A percentile compares a stretch with the other conserved stretches of the same genome.
phyloP scores from a whole-genome alignment of 352 stramenopile genomes.

The Globisporangium sylvaticum region DNA sequence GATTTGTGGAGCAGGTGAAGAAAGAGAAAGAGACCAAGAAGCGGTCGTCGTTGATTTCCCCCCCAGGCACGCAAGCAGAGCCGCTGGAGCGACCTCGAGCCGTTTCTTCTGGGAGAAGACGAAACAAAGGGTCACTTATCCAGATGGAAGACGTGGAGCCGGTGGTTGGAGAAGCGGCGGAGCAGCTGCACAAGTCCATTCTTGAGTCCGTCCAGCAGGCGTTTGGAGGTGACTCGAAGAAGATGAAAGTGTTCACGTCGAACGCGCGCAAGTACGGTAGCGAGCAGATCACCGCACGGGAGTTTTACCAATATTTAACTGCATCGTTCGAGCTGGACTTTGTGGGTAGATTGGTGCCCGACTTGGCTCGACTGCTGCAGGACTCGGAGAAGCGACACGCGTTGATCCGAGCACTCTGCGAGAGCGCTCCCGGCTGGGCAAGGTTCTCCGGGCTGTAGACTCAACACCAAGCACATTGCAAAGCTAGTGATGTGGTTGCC shows the following conservation, averaged over 20 bases:
- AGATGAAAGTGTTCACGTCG: constrained; percentile 84
- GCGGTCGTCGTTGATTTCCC: constrained; percentile 36
- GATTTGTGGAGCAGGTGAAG: constrained; percentile 64
- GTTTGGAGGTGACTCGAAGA: constrained; percentile 72
- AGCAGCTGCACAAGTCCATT: constrained; percentile 82
- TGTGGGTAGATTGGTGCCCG: constrained; percentile 76
- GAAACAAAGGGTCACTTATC: constrained; percentile 43
- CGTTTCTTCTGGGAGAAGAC: constrained; percentile 38
- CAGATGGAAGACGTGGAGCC: constrained; percentile 79
- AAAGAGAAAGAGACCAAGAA: constrained; percentile 78
- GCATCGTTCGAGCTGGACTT: constrained; percentile 86
- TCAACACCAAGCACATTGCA: neutral
- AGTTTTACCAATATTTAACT: constrained; percentile 90
- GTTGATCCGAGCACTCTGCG: constrained; percentile 77
- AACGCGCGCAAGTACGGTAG: constrained; percentile 83
- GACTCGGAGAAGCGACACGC: constrained; percentile 83
- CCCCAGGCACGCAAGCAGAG: constrained; percentile 19
- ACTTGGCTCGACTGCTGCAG: constrained; percentile 79
- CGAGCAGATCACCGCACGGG: constrained; percentile 80
- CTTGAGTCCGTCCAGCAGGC: constrained; percentile 69
- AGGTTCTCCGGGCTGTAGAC: constrained; percentile 76
- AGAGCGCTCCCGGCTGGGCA: constrained; percentile 78
- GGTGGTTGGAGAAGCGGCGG: constrained; percentile 76
- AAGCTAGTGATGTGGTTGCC: neutral
- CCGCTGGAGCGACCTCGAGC: constrained; percentile 26